Base-by-base conservation (phyloP, 179 eudicot genomes). In the Silene vulgaris region DNA sequence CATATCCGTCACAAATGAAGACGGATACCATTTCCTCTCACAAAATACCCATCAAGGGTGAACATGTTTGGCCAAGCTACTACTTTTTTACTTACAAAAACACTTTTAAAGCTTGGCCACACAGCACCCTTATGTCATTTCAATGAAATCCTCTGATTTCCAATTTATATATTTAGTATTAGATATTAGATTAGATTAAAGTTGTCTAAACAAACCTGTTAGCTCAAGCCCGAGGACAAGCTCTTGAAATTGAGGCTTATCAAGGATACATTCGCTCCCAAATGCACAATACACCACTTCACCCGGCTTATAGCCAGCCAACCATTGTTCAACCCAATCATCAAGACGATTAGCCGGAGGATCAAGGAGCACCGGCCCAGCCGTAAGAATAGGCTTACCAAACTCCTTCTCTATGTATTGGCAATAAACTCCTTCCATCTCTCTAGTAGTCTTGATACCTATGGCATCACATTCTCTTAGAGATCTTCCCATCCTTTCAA, bases 361-460 rank as follows among this genome's bases (percentile, higher is more conserved):
- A 1, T 74, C 70, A 0, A 69, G 77, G 7, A 62, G 2, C 9
- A 61, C 8, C 2, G 77, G 77, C 1, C 77, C 77, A 0, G 59
- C 70, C 9, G 61, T 12, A 20, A 74, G 50, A 2, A 74, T 20
- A 2, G 59, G 70, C 23, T 64, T 61, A n/a, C 57, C 57, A 4
- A 23, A 3, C 23, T 23, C 5, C n/a, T 74, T 20, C 60, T 61
- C 70, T 9, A 61, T 3, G 43, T 8, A 79, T 2, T 73, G 77
- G 73, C 56, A 32, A 28, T 30, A 68, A 56, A 57, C 16, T 43
- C 81, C 81, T 66, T 74, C 81, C 74, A 79, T 79, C 61, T 79
- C 78, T 21, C 19, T 79, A 21, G 78, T 74, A 11, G 69, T 74
- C 19, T 74, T 79, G n/a, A 68, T 17, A 3, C 65, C 61, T 14